These are phyloP conservation scores for Cinnamomum micranthum DNA, from an alignment of 164 flowering plant genomes.

Conservation along the genomic window DNA sequence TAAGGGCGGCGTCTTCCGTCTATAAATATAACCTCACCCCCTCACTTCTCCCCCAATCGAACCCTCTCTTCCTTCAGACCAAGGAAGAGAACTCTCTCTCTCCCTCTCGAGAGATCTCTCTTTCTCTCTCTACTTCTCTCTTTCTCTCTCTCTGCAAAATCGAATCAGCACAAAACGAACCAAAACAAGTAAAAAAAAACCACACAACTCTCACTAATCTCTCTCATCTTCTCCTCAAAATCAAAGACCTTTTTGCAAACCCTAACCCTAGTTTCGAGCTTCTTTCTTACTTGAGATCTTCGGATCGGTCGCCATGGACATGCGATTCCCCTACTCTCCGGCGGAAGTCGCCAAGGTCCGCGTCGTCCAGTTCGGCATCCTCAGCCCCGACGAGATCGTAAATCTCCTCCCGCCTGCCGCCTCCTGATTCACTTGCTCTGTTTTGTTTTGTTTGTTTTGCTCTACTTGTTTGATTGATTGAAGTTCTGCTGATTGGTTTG, in stretches of 20 bases:
- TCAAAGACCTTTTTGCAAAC: not conserved
- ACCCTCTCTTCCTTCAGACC: no score
- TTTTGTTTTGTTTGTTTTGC: not conserved
- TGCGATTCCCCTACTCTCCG: slow-evolving; percentile 67
- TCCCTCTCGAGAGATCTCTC: no score
- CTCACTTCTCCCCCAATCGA: no score
- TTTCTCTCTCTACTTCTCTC: no score
- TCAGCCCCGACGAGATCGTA: slow-evolving; percentile 83
- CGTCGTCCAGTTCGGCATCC: slow-evolving; percentile 72
- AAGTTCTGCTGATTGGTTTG: not conserved
- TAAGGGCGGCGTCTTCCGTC: no score
- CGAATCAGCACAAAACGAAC: no score
- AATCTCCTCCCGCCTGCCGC: slow-evolving; percentile 6
- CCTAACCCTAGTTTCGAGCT: slow-evolving; percentile 8
- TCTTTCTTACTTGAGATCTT: not conserved
- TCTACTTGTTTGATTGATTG: not conserved
- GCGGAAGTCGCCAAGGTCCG: slow-evolving; percentile 79
- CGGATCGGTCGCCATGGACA: slow-evolving; percentile 47
- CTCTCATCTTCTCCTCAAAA: no score
- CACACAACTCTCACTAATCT: no score
- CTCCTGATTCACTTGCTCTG: not conserved
- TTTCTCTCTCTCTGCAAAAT: no score
- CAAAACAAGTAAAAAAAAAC: no score
- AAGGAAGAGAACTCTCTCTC: no score
- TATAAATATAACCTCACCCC: no score